Evolutionary conservation across 2,329 filamentous ascomycete genomes (phyloP).

Genomic region (Alternaria triticina): DNA sequence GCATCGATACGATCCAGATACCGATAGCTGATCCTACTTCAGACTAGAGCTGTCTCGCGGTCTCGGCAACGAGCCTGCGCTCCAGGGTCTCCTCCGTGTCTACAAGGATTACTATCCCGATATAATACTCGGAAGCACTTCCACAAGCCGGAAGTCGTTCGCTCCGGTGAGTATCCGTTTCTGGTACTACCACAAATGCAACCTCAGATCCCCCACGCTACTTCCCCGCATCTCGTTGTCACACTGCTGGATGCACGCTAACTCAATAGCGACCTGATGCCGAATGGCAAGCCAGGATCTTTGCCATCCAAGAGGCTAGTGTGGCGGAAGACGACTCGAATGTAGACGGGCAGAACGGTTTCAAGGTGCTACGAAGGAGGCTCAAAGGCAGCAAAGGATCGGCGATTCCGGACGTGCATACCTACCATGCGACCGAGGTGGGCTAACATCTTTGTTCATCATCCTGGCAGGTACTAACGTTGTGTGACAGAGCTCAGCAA

Average conservation of each 20-base stretch:
- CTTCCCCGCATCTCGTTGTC: slow-evolving; percentile 21
- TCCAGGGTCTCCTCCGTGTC: slow-evolving; percentile 77
- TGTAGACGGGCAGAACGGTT: slow-evolving; percentile 58
- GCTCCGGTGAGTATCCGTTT: slow-evolving; percentile 46
- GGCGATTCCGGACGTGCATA: slow-evolving; percentile 71
- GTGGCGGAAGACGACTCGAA: slow-evolving; percentile 50
- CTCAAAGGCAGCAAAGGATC: slow-evolving; percentile 58
- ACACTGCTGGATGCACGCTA: slow-evolving; percentile 26
- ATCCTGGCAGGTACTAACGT: slow-evolving; percentile 11
- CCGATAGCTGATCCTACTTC: slow-evolving; percentile 27
- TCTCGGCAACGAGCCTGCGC: slow-evolving; percentile 70
- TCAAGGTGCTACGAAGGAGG: slow-evolving; percentile 66
- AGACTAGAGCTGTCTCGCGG: slow-evolving; percentile 57
- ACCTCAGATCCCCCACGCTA: slow-evolving; percentile 7
- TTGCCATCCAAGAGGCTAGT: slow-evolving; percentile 68
- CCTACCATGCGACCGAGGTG: slow-evolving; percentile 72
- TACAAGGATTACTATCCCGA: slow-evolving; percentile 93
- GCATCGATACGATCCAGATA: background rate
- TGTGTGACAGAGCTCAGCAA: slow-evolving; percentile 48
- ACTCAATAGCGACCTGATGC: slow-evolving; percentile 67
- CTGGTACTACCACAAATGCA: slow-evolving; percentile 19
- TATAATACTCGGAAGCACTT: slow-evolving; percentile 76
- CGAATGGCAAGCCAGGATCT: slow-evolving; percentile 74
- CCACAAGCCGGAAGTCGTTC: slow-evolving; percentile 50
- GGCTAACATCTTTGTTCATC: slow-evolving; percentile 21